These are phyloP conservation scores for Aspergillus avenaceus DNA, from an alignment of 495 filamentous ascomycete genomes.

Conservation along the genomic window DNA sequence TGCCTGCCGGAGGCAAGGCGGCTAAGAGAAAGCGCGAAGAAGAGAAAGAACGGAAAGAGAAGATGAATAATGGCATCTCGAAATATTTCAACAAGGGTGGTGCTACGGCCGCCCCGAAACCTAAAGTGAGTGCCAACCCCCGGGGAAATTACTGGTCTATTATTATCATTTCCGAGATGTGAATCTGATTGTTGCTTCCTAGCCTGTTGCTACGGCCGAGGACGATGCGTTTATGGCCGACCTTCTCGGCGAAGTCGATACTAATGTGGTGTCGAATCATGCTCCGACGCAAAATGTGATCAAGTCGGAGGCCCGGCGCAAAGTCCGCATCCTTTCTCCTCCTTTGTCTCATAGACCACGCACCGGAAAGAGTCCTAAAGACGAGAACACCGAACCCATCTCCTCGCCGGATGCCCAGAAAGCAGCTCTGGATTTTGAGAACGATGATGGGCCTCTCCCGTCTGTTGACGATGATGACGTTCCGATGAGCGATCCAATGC, in stretches of 20 bases:
- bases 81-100: conserved; percentile 86
- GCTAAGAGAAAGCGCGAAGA: conserved; percentile 88
- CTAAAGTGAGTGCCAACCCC: conserved; percentile 61
- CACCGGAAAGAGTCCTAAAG: conserved; percentile 36
- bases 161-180: background rate
- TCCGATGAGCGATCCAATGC: conserved; percentile 78
- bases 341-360: conserved; percentile 47
- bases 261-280: conserved; percentile 61
- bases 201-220: conserved; percentile 64
- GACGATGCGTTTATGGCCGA: conserved; percentile 82
- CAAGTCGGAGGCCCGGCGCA: conserved; percentile 69
- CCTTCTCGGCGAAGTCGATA: conserved; percentile 85
- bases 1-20: conserved; percentile 61
- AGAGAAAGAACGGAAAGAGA: conserved; percentile 78
- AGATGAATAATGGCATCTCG: conserved; percentile 84
- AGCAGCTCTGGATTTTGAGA: conserved; percentile 33
- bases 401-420: conserved; percentile 30
- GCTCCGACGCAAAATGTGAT: conserved; percentile 57
- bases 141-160: too few species aligned
- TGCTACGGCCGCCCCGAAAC: conserved; percentile 61
- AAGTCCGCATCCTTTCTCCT: conserved; percentile 77
- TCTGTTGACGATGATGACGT: conserved; percentile 57
- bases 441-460: conserved; percentile 54
- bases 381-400: conserved; percentile 40
- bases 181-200: conserved; percentile 6